These are phyloP conservation scores for Neophaeococcomyces aloes DNA, from an alignment of 2,329 filamentous ascomycete genomes.

Conservation along the genomic window DNA sequence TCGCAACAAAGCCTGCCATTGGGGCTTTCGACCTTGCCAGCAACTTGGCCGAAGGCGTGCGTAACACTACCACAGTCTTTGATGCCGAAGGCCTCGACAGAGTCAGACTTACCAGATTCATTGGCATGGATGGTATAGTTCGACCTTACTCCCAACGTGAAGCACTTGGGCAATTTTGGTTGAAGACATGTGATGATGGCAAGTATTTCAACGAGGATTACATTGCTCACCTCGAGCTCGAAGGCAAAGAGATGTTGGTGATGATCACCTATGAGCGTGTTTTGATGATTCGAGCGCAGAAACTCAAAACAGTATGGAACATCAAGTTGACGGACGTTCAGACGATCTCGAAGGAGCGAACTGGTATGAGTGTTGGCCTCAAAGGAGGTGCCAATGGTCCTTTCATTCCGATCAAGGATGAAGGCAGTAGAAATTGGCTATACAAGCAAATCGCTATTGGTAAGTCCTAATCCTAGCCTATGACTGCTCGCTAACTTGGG, in stretches of 20 bases:
- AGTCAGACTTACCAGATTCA: constrained; percentile 84
- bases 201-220: constrained; percentile 97
- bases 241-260: constrained; percentile 75
- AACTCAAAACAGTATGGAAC: constrained; percentile 86
- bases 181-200: constrained; percentile 95
- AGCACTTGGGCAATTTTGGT: constrained; percentile 93
- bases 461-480: constrained; percentile 23
- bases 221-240: constrained; percentile 89
- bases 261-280: constrained; percentile 84
- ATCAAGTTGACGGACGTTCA: constrained; percentile 91
- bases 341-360: constrained; percentile 93
- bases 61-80: constrained; percentile 97
- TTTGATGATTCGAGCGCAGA: constrained; percentile 78
- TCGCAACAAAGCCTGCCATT: constrained; percentile 95
- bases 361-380: constrained; percentile 77
- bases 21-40: constrained; percentile 94
- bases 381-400: constrained; percentile 88
- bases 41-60: constrained; percentile 92
- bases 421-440: constrained; percentile 59
- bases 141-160: constrained; percentile 90
- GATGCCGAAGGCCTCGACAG: constrained; percentile 90
- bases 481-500: constrained; percentile 5
- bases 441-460: constrained; percentile 54
- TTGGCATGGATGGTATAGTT: constrained; percentile 84
- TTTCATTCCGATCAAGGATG: constrained; percentile 87